A percentile compares a stretch with the other conserved stretches of the same genome.
Conservation (phyloP, 2,329 filamentous ascomycete species). For the Cladosporium sp. region DNA sequence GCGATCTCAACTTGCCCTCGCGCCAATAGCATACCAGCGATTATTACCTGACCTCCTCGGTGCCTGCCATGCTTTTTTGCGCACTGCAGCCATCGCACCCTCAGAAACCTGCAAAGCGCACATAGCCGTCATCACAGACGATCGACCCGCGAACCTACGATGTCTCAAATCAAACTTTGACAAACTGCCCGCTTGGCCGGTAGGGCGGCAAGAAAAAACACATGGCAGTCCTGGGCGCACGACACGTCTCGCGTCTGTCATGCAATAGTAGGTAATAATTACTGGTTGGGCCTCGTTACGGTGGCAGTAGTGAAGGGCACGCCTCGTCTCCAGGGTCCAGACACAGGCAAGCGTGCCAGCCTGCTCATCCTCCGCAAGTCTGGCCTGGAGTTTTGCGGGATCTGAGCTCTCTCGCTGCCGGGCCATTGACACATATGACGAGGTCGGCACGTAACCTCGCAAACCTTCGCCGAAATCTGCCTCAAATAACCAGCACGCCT, state of each 20-base stretch:
- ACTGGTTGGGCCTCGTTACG: background rate
- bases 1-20: background rate
- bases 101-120: background rate
- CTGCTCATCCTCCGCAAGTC: conserved; percentile 6
- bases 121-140: background rate
- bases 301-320: background rate
- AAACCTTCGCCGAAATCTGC: conserved; percentile 5
- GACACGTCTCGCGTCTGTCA: background rate
- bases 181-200: background rate
- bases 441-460: background rate
- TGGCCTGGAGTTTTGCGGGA: conserved; percentile 17
- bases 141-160: conserved; percentile 5
- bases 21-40: conserved; percentile 2
- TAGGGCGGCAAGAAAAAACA: background rate
- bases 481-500: conserved; percentile 4
- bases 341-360: conserved; percentile 5
- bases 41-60: conserved; percentile 5
- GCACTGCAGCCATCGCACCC: conserved; percentile 3
- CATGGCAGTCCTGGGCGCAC: conserved; percentile 8
- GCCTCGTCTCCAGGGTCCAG: conserved; percentile 13
- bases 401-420: background rate
- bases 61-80: conserved; percentile 6
- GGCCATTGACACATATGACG: conserved; percentile 18
- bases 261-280: background rate
- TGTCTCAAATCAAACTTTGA: conserved; percentile 2